Base-by-base conservation (phyloP, 2,329 filamentous ascomycete species). In the Exophiala phaeomuriformis region DNA sequence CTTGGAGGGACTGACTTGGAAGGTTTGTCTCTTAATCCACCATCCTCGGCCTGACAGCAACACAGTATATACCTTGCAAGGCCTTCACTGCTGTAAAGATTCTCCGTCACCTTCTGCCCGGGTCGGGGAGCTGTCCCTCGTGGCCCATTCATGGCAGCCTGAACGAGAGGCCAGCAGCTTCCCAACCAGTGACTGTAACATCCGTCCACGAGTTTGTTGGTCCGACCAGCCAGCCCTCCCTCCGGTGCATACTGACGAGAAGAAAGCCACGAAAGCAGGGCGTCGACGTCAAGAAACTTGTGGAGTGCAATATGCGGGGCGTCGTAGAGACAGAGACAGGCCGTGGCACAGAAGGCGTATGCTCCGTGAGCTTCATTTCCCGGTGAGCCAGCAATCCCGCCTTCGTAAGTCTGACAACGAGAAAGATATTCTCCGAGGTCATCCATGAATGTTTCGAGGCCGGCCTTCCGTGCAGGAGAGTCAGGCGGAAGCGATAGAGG, bases 141-240 rank as follows among this genome's bases (percentile, higher is more conserved):
- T 51, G 75, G 74, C 30, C 79, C 80, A 61, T 79, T 78, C 53
- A 93, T 72, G 51, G 84, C 84, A 53, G 88, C 88, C 73, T 96
- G 86, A 62, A 97, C 77, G 60, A 98, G 72, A 43, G 91, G 85
- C 88, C 90, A 98, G 73, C 90, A 97, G 51, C 86, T 87, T 51
- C 93, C 93, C 33, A 95, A 86, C 93, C 93, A 98, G 71, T 96
- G 91, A 68, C 88, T 95, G 74, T 98, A 98, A 73, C 93, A 98
- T 43, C 91, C 93, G 69, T 98, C 93, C 32, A 97, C 93, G 32
- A 98, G 79, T 73, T 98, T 98, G 77, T 97, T 97, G 30, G 91
- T 95, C 63, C 93, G 85, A 57, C 93, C 93, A 39, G 88, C 86
- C 66, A 95, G 90, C 35, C 93, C 93, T 60, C 90, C 90, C 69